Evolutionary conservation across 1,284 basidiomycete species (phyloP), one percentile per base, ranked within the genome.

Genomic region (Leucocoprinus gongylophorus): DNA sequence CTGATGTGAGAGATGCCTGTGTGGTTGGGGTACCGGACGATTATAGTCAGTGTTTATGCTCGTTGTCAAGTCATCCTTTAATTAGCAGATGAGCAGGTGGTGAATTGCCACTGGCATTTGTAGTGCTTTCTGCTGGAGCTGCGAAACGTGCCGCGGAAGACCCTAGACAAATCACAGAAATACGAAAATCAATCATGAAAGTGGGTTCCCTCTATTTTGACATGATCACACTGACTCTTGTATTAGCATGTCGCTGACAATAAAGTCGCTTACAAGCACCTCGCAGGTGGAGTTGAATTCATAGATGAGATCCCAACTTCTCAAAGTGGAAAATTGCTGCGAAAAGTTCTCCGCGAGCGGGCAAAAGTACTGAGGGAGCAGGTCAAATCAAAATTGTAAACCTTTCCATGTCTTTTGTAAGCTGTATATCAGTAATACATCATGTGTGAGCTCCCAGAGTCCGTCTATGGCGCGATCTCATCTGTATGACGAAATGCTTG

Each of bases 21-120:
- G 87, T 93, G 4, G 84, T 93, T 15, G 81, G 86, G 2, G 65
- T 91, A 5, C 81, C 80, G 1, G 85, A 93, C 61, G 85, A 88
- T 12, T 88, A 79, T 57, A 71, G 71, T 69, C 55, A 48, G 50
- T 60, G 20, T 20, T 47, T 18, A 30, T 21, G 28, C 20, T 39
- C 30, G 20, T 12, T 18, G 7, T 3, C 33, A 17, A 18, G 10
- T 6, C 3, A 5, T 18, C 8, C 10, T 13, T 9, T 8, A 23
- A 5, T 21, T 21, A 13, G 10, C 4, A 10, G 8, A 23, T 46
- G 5, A n/a, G 15, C 52, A 73, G 71, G 67, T 51, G 87, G 88
- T 29, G 87, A 90, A 59, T 66, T 84, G 5, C 85, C 86, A 0
- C 59, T 84, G 43, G 83, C 82, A 1, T 87, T 80, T 60, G 73